These are phyloP conservation scores for Fagopyrum homotropicum DNA, from an alignment of 148 eudicot genomes.

Conservation along the genomic window DNA sequence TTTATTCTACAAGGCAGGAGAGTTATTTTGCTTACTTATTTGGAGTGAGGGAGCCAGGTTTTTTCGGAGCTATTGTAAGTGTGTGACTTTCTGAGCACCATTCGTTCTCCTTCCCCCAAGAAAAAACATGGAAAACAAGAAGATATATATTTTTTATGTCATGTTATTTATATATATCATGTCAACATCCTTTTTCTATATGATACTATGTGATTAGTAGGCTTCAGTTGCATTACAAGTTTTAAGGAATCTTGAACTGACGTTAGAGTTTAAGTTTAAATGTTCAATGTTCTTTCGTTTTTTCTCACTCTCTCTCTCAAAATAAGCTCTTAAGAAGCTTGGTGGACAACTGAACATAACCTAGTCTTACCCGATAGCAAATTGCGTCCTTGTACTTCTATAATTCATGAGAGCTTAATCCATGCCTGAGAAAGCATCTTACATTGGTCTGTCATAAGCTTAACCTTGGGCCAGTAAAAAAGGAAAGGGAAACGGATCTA, in stretches of 20 bases:
- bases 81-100: not conserved
- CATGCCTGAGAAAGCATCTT: not conserved
- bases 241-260: no score
- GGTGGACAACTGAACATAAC: no score
- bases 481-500: not conserved
- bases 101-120: not conserved
- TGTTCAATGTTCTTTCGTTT: no score
- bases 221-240: not conserved
- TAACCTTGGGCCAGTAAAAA: not conserved
- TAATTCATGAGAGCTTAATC: not conserved
- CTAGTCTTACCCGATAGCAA: no score
- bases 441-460: not conserved
- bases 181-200: not conserved
- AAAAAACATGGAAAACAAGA: not conserved
- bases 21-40: constrained; percentile 97
- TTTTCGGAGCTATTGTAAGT: constrained; percentile 95
- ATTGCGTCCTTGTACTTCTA: not conserved
- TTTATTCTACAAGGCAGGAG: constrained; percentile 59
- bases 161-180: not conserved
- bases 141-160: no score
- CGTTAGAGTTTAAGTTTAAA: no score
- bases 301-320: no score
- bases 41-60: constrained; percentile 91
- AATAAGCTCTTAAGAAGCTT: no score
- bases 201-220: not conserved